These are phyloP conservation scores for Lenzites betulinus DNA, from an alignment of 768 basidiomycete species.

Conservation along the genomic window DNA sequence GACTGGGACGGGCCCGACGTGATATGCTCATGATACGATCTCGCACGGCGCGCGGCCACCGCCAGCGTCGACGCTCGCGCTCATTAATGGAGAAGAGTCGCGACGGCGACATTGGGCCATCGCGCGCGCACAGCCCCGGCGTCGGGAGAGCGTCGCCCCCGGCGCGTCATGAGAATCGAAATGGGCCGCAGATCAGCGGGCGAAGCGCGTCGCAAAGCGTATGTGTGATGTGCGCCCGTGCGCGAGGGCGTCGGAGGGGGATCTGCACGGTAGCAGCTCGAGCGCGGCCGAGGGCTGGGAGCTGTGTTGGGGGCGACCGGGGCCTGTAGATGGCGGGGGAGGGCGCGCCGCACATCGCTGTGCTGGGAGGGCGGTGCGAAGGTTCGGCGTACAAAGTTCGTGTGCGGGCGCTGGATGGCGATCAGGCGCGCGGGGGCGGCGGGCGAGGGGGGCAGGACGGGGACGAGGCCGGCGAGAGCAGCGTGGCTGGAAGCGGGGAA, in stretches of 20 bases:
- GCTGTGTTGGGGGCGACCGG: conserved; percentile 2
- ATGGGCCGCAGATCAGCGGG: too few species aligned
- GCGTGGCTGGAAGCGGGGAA: background rate
- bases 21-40: background rate
- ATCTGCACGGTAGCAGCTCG: background rate
- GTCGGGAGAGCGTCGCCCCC: too few species aligned
- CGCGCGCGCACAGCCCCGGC: too few species aligned
- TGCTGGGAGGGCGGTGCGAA: background rate
- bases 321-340: background rate
- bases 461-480: background rate
- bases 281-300: background rate
- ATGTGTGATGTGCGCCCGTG: background rate
- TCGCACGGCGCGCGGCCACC: too few species aligned
- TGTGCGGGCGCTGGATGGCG: background rate
- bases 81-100: too few species aligned
- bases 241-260: background rate
- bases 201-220: too few species aligned
- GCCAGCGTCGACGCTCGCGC: too few species aligned
- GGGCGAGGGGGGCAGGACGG: background rate
- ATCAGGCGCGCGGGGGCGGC: background rate
- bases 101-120: too few species aligned
- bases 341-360: background rate
- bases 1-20: background rate
- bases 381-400: background rate
- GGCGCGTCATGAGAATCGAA: background rate